These are phyloP conservation scores for Pleurotus citrinopileatus DNA, from an alignment of 768 basidiomycete species.

Conservation along the genomic window DNA sequence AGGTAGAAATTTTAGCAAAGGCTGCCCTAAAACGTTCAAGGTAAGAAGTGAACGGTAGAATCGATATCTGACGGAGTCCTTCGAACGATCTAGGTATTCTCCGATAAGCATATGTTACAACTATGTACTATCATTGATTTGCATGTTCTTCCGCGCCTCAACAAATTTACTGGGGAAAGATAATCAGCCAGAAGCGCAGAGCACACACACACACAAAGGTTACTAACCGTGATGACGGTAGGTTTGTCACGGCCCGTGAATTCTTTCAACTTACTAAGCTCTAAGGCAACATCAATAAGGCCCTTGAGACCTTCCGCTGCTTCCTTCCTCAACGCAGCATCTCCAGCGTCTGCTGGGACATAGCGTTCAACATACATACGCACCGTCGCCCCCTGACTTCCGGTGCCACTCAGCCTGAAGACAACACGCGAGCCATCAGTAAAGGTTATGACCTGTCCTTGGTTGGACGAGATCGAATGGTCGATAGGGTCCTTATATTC, in stretches of 20 bases:
- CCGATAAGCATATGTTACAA: neutral
- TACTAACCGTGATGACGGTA: slow-evolving; percentile 90
- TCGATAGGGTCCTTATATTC: slow-evolving; percentile 99
- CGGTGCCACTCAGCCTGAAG: slow-evolving; percentile 95
- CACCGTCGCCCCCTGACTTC: slow-evolving; percentile 94
- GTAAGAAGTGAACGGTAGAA: neutral
- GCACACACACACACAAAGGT: neutral
- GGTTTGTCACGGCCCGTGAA: slow-evolving; percentile 88
- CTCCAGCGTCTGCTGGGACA: slow-evolving; percentile 65
- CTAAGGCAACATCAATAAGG: slow-evolving; percentile 92
- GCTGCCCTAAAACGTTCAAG: no score
- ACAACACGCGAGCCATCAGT: slow-evolving; percentile 91
- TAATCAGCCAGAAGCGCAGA: no score
- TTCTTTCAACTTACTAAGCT: slow-evolving; percentile 79
- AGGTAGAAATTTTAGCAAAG: no score
- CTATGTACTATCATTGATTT: neutral
- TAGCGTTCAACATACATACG: slow-evolving; percentile 96
- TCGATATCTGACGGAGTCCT: neutral
- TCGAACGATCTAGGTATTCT: neutral
- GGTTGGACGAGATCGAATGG: slow-evolving; percentile 87
- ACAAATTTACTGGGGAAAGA: neutral
- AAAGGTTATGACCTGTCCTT: slow-evolving; percentile 93
- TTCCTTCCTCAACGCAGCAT: slow-evolving; percentile 65
- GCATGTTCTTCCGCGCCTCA: neutral
- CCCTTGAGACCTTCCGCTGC: slow-evolving; percentile 91